phyloP scores from a whole-genome alignment of 2,329 filamentous ascomycete species.

The Beauveria sp. region DNA sequence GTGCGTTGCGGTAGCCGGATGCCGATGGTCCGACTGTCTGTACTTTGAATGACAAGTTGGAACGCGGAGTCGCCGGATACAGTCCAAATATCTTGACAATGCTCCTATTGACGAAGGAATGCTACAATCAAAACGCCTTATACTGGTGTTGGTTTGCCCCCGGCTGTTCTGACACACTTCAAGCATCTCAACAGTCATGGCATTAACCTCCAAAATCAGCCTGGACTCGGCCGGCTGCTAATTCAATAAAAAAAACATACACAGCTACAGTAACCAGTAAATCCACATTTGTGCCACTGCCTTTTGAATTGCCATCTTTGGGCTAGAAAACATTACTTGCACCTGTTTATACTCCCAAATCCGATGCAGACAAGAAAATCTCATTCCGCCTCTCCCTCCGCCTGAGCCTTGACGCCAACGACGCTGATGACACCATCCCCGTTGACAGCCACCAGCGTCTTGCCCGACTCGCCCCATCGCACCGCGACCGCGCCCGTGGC shows the following conservation, averaged over 20 bases:
- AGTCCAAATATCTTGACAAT: too few relatives aligned
- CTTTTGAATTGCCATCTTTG: neutral
- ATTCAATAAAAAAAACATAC: neutral
- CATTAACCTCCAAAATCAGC: neutral
- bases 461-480: slow-evolving; percentile 69
- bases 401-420: slow-evolving; percentile 46
- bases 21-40: too few relatives aligned
- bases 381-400: neutral
- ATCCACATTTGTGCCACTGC: neutral
- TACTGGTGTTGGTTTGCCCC: too few relatives aligned
- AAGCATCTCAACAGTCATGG: too few relatives aligned
- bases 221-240: neutral
- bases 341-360: neutral
- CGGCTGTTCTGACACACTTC: too few relatives aligned
- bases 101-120: too few relatives aligned
- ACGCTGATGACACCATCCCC: slow-evolving; percentile 68
- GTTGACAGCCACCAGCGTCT: slow-evolving; percentile 67
- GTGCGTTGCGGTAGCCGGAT: too few relatives aligned
- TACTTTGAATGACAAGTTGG: too few relatives aligned
- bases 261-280: neutral
- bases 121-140: too few relatives aligned
- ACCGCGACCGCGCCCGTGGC: slow-evolving; percentile 66
- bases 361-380: neutral
- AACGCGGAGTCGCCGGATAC: too few relatives aligned
- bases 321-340: slow-evolving; percentile 1